Percentiles rank a stretch among this genome's conserved stretches.
phyloP scores from a whole-genome alignment of 768 basidiomycete species.

The Boletus tylopilopsis region DNA sequence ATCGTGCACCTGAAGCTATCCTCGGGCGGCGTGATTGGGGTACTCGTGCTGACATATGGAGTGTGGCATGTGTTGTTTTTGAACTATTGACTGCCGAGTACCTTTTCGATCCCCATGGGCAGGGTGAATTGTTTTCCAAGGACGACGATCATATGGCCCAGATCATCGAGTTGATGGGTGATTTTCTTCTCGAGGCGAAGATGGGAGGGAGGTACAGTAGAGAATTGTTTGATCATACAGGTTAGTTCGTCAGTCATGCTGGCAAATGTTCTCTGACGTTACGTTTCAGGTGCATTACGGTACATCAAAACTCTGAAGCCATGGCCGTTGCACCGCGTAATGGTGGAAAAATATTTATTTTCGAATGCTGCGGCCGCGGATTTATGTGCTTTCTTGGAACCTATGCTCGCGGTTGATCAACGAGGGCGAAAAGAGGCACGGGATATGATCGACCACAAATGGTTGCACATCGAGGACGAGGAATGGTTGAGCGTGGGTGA shows the following conservation, averaged over 20 bases:
- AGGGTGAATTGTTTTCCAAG: constrained; percentile 78
- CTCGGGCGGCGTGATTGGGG: constrained; percentile 86
- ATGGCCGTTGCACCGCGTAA: constrained; percentile 80
- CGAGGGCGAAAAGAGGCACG: constrained; percentile 64
- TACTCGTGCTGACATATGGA: constrained; percentile 85
- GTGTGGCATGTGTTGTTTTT: constrained; percentile 86
- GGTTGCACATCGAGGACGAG: constrained; percentile 50
- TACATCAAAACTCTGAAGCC: constrained; percentile 73
- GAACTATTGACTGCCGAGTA: constrained; percentile 90
- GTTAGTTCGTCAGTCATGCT: constrained; percentile 34
- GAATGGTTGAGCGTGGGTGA: constrained; percentile 25
- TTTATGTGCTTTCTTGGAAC: constrained; percentile 65
- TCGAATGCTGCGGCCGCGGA: constrained; percentile 51
- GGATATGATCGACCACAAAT: constrained; percentile 71
- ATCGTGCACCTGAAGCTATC: constrained; percentile 92
- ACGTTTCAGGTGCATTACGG: constrained; percentile 53
- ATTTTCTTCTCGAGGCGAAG: constrained; percentile 68
- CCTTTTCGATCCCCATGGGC: constrained; percentile 85
- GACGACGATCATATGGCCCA: constrained; percentile 97
- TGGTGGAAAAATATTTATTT: constrained; percentile 87
- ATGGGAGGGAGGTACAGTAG: constrained; percentile 82
- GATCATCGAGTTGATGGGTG: constrained; percentile 87
- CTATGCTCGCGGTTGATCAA: constrained; percentile 74
- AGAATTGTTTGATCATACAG: constrained; percentile 77
- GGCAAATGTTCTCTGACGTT: constrained; percentile 3